phyloP scores from a whole-genome alignment of 164 flowering plant species.

The Aristolochia contorta region DNA sequence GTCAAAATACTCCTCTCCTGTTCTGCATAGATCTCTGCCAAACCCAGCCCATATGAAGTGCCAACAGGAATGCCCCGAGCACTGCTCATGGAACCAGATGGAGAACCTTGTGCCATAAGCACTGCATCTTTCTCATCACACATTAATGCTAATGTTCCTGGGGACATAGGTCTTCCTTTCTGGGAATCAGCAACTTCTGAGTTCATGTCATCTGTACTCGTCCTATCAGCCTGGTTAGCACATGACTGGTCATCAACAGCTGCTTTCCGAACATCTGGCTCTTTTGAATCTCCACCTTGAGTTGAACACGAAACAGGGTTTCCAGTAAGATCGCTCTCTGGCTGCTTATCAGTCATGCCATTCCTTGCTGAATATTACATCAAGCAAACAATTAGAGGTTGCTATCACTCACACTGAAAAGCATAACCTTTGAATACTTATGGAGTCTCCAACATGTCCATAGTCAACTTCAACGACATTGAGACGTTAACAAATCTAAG shows the following conservation, averaged over 20 bases:
- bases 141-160: constrained; percentile 87
- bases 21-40: constrained; percentile 56
- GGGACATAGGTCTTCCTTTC: constrained; percentile 77
- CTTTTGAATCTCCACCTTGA: constrained; percentile 33
- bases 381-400: constrained; percentile 3
- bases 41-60: constrained; percentile 37
- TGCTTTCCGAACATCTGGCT: constrained; percentile 27
- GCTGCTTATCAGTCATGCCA: constrained; percentile 25
- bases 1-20: constrained; percentile 74
- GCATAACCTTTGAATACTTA: neutral
- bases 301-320: constrained; percentile 34
- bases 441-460: too few species aligned
- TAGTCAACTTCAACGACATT: too few species aligned
- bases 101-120: constrained; percentile 58
- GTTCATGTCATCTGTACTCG: constrained; percentile 31
- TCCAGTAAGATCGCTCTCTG: constrained; percentile 25
- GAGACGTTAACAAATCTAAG: too few species aligned
- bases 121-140: constrained; percentile 88
- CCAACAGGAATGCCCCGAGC: constrained; percentile 27
- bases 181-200: constrained; percentile 53
- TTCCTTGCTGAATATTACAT: constrained; percentile 29
- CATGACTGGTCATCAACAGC: constrained; percentile 31
- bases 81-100: constrained; percentile 29
- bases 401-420: neutral
- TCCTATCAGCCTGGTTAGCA: constrained; percentile 41